A percentile compares a stretch with the other conserved stretches of the same genome.
Evolutionary conservation across 495 filamentous ascomycete species (phyloP).

Genomic region (Aspergillus biplanus): DNA sequence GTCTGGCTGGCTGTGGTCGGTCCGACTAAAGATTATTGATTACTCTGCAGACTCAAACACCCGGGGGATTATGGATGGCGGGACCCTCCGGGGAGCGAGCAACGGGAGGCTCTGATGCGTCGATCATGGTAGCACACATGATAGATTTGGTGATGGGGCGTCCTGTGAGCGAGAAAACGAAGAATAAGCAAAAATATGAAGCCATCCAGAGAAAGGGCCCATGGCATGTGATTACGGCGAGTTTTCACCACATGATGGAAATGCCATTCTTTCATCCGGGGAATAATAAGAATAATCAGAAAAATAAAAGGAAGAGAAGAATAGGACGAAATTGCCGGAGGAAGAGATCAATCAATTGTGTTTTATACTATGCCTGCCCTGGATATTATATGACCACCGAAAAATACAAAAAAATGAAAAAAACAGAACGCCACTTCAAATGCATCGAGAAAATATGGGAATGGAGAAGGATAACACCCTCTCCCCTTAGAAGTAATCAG

Average conservation of each 20-base stretch:
- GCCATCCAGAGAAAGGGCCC: not conserved
- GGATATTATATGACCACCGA: conserved; percentile 14
- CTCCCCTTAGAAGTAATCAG: not conserved
- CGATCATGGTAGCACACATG: not conserved
- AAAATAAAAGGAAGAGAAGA: not conserved
- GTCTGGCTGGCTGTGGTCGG: conserved; percentile 25
- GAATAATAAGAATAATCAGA: not conserved
- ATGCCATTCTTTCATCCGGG: not conserved
- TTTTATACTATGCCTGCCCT: conserved; percentile 15
- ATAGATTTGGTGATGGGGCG: not conserved
- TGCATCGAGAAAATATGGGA: conserved; percentile 5
- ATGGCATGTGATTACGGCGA: conserved; percentile 22
- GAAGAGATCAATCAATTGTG: not conserved
- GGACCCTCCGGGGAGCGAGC: not conserved
- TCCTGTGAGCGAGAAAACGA: not conserved
- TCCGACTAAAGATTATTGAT: conserved; percentile 15
- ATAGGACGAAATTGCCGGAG: not conserved
- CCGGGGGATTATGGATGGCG: not conserved
- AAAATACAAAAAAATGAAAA: no score
- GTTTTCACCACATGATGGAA: not conserved
- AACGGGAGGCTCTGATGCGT: not conserved
- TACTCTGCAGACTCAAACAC: not conserved
- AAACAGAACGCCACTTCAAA: conserved; percentile 10
- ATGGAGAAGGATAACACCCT: not conserved
- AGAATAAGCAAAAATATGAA: not conserved